phyloP scores from a whole-genome alignment of 352 stramenopile genomes.

The Phytophthora cactorum region DNA sequence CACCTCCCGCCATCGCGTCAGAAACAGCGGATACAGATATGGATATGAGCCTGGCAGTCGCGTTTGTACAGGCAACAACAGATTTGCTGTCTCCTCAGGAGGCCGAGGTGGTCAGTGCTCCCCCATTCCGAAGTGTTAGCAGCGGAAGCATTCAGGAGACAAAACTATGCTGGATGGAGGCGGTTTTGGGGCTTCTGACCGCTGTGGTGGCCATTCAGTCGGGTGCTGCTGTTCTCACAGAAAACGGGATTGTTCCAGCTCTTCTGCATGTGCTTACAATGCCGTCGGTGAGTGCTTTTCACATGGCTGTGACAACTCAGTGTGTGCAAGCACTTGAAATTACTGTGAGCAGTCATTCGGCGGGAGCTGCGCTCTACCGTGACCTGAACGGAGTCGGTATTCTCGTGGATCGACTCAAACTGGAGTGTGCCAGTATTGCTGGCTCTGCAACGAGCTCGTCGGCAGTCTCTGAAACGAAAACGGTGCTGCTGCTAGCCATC shows the following conservation, averaged over 20 bases:
- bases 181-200: constrained; percentile 74
- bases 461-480: constrained; percentile 57
- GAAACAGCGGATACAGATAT: constrained; percentile 81
- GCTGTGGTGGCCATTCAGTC: constrained; percentile 80
- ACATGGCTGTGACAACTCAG: constrained; percentile 77
- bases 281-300: constrained; percentile 57
- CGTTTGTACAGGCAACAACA: constrained; percentile 88
- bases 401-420: constrained; percentile 76
- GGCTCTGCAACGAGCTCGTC: constrained; percentile 11
- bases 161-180: constrained; percentile 83
- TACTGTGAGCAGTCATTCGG: constrained; percentile 77
- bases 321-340: constrained; percentile 86
- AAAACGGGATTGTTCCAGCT: constrained; percentile 84
- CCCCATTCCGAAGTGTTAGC: constrained; percentile 58
- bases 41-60: constrained; percentile 89
- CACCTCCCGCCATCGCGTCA: constrained; percentile 31
- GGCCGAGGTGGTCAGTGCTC: constrained; percentile 57
- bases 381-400: constrained; percentile 89
- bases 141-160: constrained; percentile 43
- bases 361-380: constrained; percentile 74
- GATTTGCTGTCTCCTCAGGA: constrained; percentile 73
- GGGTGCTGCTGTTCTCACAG: constrained; percentile 76
- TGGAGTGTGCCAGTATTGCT: constrained; percentile 53
- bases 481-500: constrained; percentile 69
- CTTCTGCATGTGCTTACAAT: constrained; percentile 81